Conservation (phyloP, 164 flowering plant species). For the Litsea cubeba region DNA sequence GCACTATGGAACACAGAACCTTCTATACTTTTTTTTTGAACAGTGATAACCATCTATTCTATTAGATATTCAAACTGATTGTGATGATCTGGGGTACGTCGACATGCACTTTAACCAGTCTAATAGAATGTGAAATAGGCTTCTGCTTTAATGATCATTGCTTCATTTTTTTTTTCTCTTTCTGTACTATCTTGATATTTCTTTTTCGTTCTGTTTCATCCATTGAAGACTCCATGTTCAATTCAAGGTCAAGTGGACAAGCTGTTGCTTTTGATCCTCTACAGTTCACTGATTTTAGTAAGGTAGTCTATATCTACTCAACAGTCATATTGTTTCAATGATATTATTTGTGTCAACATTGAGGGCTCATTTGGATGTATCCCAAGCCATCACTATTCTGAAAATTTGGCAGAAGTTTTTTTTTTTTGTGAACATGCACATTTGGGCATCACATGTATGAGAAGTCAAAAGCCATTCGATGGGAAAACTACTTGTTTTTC, state of each 20-base stretch:
- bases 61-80: too few species aligned
- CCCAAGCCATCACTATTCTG: background rate
- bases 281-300: conserved; percentile 38
- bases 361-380: background rate
- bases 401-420: background rate
- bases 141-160: background rate
- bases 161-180: background rate
- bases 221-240: conserved; percentile 33
- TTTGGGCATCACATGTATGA: background rate
- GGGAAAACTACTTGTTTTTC: background rate
- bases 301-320: conserved; percentile 30
- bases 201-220: conserved; percentile 4
- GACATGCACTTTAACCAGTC: background rate
- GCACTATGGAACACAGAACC: background rate
- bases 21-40: background rate
- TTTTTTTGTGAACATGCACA: background rate
- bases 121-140: background rate
- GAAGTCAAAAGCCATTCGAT: too few species aligned
- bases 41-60: background rate
- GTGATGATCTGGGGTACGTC: background rate
- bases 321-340: background rate
- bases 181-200: background rate
- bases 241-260: conserved; percentile 39
- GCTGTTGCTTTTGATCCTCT: conserved; percentile 29
- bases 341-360: background rate